phyloP scores from a whole-genome alignment of 495 filamentous ascomycete genomes.

The Delitschia confertaspora region DNA sequence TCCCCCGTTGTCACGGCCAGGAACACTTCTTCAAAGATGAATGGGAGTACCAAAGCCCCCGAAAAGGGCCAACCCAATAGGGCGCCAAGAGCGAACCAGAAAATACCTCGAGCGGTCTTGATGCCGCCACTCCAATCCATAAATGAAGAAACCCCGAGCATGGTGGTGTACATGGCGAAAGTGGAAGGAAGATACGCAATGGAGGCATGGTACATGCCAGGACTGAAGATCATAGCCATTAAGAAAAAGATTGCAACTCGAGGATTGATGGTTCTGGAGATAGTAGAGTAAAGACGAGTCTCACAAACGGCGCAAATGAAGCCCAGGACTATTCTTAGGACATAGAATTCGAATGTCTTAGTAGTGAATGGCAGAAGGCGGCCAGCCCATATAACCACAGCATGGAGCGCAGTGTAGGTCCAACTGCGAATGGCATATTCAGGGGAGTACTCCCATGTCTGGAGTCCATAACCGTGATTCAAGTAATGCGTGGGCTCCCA shows the following conservation, averaged over 20 bases:
- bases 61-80: slow-evolving; percentile 95
- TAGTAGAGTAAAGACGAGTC: slow-evolving; percentile 65
- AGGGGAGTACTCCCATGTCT: slow-evolving; percentile 99
- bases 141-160: slow-evolving; percentile 79
- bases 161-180: slow-evolving; percentile 92
- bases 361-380: slow-evolving; percentile 50
- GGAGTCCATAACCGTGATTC: slow-evolving; percentile 80
- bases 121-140: slow-evolving; percentile 72
- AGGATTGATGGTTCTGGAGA: slow-evolving; percentile 64
- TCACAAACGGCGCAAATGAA: slow-evolving; percentile 70
- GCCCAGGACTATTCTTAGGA: slow-evolving; percentile 65
- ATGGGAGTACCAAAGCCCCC: slow-evolving; percentile 70
- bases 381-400: slow-evolving; percentile 55
- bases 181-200: slow-evolving; percentile 82
- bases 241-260: slow-evolving; percentile 78
- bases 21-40: slow-evolving; percentile 65
- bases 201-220: slow-evolving; percentile 90
- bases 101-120: slow-evolving; percentile 71
- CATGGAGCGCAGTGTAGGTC: slow-evolving; percentile 85
- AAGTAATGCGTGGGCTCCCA: slow-evolving; percentile 98
- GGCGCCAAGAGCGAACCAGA: slow-evolving; percentile 86
- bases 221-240: slow-evolving; percentile 61
- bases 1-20: slow-evolving; percentile 53
- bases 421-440: slow-evolving; percentile 93
- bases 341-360: slow-evolving; percentile 75